Conservation (phyloP, 2,329 filamentous ascomycete genomes). For the Botrytis elliptica region DNA sequence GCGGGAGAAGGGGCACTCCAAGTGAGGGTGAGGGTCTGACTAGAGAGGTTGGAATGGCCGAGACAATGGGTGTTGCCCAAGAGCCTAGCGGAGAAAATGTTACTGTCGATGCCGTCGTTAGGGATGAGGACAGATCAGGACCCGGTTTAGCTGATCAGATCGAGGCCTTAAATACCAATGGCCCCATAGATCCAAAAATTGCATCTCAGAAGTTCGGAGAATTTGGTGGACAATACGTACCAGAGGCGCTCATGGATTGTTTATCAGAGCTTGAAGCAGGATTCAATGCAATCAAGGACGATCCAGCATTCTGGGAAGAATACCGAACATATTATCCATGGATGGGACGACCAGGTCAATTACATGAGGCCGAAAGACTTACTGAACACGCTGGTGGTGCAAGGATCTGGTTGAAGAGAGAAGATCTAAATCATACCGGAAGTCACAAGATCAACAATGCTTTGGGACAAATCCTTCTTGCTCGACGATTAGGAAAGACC, state of each 20-base stretch:
- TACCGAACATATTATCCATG: slow-evolving; percentile 94
- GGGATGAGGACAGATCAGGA: slow-evolving; percentile 37
- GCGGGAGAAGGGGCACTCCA: slow-evolving; percentile 50
- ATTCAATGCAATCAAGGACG: slow-evolving; percentile 83
- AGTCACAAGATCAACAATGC: slow-evolving; percentile 99
- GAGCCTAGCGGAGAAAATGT: slow-evolving; percentile 59
- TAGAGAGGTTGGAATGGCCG: slow-evolving; percentile 67
- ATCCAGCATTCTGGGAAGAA: slow-evolving; percentile 94
- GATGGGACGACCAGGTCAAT: slow-evolving; percentile 90
- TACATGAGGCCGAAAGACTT: slow-evolving; percentile 84
- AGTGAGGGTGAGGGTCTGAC: slow-evolving; percentile 42
- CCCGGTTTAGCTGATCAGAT: slow-evolving; percentile 55
- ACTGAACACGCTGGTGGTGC: slow-evolving; percentile 88
- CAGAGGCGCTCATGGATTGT: slow-evolving; percentile 97
- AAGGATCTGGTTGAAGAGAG: slow-evolving; percentile 96
- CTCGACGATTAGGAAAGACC: slow-evolving; percentile 83
- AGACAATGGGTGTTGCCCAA: slow-evolving; percentile 62
- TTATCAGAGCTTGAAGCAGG: slow-evolving; percentile 85
- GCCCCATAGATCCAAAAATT: slow-evolving; percentile 47
- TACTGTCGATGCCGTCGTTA: slow-evolving; percentile 66
- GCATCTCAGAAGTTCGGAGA: slow-evolving; percentile 88
- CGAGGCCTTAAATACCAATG: slow-evolving; percentile 62
- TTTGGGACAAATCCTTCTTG: slow-evolving; percentile 86
- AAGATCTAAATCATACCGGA: slow-evolving; percentile 96
- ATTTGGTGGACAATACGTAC: slow-evolving; percentile 96